Percentiles rank a stretch among this genome's conserved stretches.
Evolutionary conservation across 345 rosid genomes (phyloP).

Genomic region (Noccaea caerulescens): DNA sequence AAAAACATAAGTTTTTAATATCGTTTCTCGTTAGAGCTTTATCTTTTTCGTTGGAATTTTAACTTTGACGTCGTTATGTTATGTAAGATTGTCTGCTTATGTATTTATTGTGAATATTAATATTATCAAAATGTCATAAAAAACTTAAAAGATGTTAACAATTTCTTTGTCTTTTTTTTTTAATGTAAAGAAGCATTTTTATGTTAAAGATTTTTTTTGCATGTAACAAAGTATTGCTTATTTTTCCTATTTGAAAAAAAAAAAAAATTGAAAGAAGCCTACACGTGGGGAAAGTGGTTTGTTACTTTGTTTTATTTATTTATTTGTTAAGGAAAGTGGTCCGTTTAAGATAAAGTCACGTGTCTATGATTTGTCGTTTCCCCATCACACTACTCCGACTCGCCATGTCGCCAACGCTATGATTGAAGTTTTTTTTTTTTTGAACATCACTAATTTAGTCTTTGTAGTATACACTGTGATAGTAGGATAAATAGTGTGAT

Average conservation of each 20-base stretch:
- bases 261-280: neutral
- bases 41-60: too few species aligned
- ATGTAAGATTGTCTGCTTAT: too few species aligned
- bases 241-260: too few species aligned
- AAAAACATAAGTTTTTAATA: too few species aligned
- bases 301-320: neutral
- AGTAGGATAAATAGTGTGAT: conserved; percentile 3
- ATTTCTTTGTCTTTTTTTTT: neutral
- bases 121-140: too few species aligned
- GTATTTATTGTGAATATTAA: too few species aligned
- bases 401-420: conserved; percentile 30
- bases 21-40: too few species aligned
- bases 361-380: conserved; percentile 38
- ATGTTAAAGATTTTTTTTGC: neutral
- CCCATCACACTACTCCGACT: conserved; percentile 30
- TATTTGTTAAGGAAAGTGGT: neutral
- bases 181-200: neutral
- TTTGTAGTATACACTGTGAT: neutral
- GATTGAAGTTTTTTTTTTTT: conserved; percentile 1
- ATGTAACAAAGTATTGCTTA: neutral
- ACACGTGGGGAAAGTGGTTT: conserved; percentile 32
- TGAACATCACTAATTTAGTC: neutral
- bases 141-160: neutral
- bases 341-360: conserved; percentile 31
- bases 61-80: too few species aligned